Conservation (phyloP, 2,329 filamentous ascomycete genomes). For the Stemphylium vesicarium region DNA sequence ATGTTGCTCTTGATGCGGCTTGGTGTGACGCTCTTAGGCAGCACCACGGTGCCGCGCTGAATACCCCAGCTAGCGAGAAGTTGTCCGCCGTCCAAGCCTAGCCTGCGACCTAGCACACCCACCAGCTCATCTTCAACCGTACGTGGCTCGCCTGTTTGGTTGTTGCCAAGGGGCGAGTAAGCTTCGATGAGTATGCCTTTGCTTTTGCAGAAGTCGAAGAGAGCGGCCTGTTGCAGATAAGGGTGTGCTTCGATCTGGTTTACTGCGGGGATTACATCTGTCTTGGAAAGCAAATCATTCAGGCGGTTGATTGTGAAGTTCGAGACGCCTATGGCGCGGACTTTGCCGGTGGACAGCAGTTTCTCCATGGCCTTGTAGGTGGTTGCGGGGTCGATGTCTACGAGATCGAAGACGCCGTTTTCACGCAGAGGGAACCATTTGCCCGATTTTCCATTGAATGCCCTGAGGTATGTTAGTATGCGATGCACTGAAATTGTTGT, state of each 20-base stretch:
- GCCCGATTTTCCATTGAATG: conserved; percentile 39
- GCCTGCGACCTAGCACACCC: conserved; percentile 36
- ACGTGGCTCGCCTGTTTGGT: conserved; percentile 65
- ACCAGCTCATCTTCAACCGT: conserved; percentile 51
- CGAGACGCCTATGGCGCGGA: conserved; percentile 79
- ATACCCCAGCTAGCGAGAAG: conserved; percentile 79
- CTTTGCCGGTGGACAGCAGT: conserved; percentile 69
- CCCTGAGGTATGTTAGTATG: conserved; percentile 5
- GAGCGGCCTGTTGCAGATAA: conserved; percentile 36
- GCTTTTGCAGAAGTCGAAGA: conserved; percentile 71
- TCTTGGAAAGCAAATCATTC: conserved; percentile 70
- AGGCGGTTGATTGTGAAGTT: conserved; percentile 82
- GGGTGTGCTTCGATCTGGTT: conserved; percentile 83
- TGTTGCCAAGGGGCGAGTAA: conserved; percentile 73
- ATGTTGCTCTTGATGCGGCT: conserved; percentile 76
- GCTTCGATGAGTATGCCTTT: conserved; percentile 76
- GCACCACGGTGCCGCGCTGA: conserved; percentile 78
- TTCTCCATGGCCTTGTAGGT: conserved; percentile 76
- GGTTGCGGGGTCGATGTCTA: conserved; percentile 79
- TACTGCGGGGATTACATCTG: conserved; percentile 68
- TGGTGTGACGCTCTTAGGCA: conserved; percentile 80
- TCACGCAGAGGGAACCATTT: conserved; percentile 37
- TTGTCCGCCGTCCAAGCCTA: conserved; percentile 73
- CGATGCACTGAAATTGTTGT: not conserved
- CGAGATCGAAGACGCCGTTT: conserved; percentile 70